Evolutionary conservation across 2,329 filamentous ascomycete species (phyloP).

Genomic region (Raffaelea arxii): DNA sequence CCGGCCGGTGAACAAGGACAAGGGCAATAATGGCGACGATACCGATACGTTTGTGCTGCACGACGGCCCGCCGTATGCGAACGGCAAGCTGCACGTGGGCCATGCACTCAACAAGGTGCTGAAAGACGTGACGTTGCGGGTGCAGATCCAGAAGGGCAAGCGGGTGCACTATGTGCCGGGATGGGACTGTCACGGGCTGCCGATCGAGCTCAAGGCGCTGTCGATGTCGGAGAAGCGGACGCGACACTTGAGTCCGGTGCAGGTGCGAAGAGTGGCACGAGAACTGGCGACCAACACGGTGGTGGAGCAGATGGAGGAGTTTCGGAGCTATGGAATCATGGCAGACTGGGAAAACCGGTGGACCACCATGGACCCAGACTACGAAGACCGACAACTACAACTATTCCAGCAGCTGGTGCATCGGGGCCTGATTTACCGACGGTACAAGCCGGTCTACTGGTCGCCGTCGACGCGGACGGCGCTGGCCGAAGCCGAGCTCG

Average conservation of each 20-base stretch:
- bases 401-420: constrained; percentile 69
- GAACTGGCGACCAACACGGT: constrained; percentile 60
- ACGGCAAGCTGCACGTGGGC: constrained; percentile 82
- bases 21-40: too few relatives aligned
- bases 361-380: constrained; percentile 68
- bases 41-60: constrained; percentile 80
- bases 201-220: constrained; percentile 93
- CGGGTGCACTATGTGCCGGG: constrained; percentile 77
- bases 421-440: constrained; percentile 64
- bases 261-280: constrained; percentile 55
- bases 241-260: constrained; percentile 35
- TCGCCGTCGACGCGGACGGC: constrained; percentile 70
- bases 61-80: constrained; percentile 95
- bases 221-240: constrained; percentile 32
- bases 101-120: constrained; percentile 95
- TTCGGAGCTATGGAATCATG: constrained; percentile 68
- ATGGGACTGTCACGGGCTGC: constrained; percentile 96
- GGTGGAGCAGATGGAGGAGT: constrained; percentile 61
- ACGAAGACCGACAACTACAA: constrained; percentile 64
- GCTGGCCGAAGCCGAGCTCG: constrained; percentile 74
- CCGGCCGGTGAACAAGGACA: constrained; percentile 39
- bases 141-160: constrained; percentile 68
- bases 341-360: constrained; percentile 69
- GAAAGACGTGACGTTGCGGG: constrained; percentile 85
- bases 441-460: constrained; percentile 81